Evolutionary conservation across 73 alveolate species (phyloP).

Genomic region (Symbiodinium natans): DNA sequence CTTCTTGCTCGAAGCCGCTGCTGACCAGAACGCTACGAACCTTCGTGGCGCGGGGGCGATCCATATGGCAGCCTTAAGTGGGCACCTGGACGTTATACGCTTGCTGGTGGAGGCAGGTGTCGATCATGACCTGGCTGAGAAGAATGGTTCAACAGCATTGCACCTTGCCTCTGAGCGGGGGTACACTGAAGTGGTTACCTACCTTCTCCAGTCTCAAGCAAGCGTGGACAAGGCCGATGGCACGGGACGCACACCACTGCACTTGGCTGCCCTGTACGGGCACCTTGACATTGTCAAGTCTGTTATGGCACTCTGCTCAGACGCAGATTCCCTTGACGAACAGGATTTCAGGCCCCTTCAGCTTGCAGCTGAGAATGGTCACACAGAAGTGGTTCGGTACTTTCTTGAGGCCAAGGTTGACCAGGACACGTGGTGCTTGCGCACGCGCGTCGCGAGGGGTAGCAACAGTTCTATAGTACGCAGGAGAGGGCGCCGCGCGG

Average conservation of each 20-base stretch:
- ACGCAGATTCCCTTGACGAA: not conserved
- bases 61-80: constrained; percentile 71
- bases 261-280: constrained; percentile 46
- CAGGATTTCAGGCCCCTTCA: constrained; percentile 45
- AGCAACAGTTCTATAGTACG: no score
- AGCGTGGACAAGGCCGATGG: not conserved
- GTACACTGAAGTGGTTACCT: constrained; percentile 11
- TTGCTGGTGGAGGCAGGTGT: constrained; percentile 38
- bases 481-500: constrained; percentile 23
- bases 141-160: constrained; percentile 30
- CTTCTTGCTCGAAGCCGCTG: not conserved
- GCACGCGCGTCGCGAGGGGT: no score
- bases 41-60: constrained; percentile 42
- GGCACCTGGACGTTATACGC: constrained; percentile 45
- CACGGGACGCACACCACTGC: constrained; percentile 29
- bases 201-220: constrained; percentile 6
- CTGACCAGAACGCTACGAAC: not conserved
- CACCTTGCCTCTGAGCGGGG: constrained; percentile 63
- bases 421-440: not conserved
- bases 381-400: constrained; percentile 54
- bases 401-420: constrained; percentile 51
- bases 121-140: constrained; percentile 19
- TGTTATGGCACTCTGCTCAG: constrained; percentile 15
- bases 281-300: constrained; percentile 46
- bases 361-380: constrained; percentile 59